phyloP scores from a whole-genome alignment of 2,329 filamentous ascomycete genomes.

The Aspergillus arachidicola region DNA sequence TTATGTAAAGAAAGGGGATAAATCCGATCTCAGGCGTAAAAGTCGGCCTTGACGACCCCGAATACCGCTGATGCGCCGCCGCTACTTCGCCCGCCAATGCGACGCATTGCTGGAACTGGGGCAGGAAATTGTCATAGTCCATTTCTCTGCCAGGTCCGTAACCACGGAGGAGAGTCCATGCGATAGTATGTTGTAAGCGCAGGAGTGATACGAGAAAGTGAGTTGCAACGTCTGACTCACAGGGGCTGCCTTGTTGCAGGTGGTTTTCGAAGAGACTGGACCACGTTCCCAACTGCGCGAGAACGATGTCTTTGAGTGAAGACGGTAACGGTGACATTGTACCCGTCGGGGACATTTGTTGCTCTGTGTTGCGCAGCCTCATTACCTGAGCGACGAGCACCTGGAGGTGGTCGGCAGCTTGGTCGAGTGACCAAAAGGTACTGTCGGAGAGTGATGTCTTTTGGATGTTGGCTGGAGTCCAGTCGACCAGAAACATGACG shows the following conservation, averaged over 20 bases:
- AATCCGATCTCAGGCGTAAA: slow-evolving; percentile 40
- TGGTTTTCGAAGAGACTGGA: slow-evolving; percentile 11
- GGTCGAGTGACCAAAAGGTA: slow-evolving; percentile 33
- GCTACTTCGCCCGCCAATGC: slow-evolving; percentile 13
- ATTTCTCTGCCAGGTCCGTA: slow-evolving; percentile 25
- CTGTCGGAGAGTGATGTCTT: slow-evolving; percentile 16
- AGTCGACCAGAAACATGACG: slow-evolving; percentile 34
- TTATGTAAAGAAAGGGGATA: slow-evolving; percentile 37
- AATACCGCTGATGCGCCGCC: slow-evolving; percentile 17
- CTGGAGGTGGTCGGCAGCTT: slow-evolving; percentile 38
- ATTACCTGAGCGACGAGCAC: slow-evolving; percentile 34
- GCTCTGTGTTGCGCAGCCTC: slow-evolving; percentile 29
- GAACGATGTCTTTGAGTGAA: slow-evolving; percentile 6
- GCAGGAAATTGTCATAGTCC: slow-evolving; percentile 19
- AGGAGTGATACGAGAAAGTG: slow-evolving; percentile 29
- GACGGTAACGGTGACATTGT: slow-evolving; percentile 7
- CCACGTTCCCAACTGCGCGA: slow-evolving; percentile 14
- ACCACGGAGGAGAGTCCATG: slow-evolving; percentile 29
- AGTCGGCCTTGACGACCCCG: slow-evolving; percentile 24
- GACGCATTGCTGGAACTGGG: slow-evolving; percentile 19
- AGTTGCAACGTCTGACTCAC: slow-evolving; percentile 13
- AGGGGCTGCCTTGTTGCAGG: slow-evolving; percentile 3
- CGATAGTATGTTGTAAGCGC: slow-evolving; percentile 35
- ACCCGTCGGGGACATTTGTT: slow-evolving; percentile 18
- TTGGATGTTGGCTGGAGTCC: slow-evolving; percentile 30